Evolutionary conservation across 148 eudicot genomes (phyloP).

Genomic region (Diospyros lotus): DNA sequence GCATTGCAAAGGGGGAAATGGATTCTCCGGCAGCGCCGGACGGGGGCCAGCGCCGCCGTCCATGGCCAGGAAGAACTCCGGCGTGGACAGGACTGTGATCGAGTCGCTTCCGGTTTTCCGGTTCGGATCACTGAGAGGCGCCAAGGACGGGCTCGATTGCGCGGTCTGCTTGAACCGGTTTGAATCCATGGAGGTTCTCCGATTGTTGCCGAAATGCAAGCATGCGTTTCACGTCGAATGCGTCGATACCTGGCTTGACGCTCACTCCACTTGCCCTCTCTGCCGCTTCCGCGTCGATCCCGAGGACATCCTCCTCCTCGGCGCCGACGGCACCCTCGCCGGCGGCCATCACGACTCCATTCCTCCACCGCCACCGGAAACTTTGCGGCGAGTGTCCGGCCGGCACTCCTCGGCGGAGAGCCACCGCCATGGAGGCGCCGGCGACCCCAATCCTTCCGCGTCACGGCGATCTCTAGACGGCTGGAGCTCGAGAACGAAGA

Average conservation of each 20-base stretch:
- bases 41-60: background rate
- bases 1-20: slow-evolving; percentile 39
- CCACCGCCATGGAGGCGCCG: background rate
- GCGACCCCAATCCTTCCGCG: slow-evolving; percentile 5
- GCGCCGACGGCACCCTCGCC: background rate
- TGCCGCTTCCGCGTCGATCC: slow-evolving; percentile 80
- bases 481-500: slow-evolving; percentile 9
- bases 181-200: slow-evolving; percentile 56
- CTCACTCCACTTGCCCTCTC: slow-evolving; percentile 86
- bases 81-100: slow-evolving; percentile 54
- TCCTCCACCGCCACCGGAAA: slow-evolving; percentile 5
- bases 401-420: slow-evolving; percentile 70
- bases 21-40: background rate
- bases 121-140: slow-evolving; percentile 52
- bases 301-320: slow-evolving; percentile 54
- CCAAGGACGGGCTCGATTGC: slow-evolving; percentile 73
- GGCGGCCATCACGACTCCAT: background rate
- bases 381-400: slow-evolving; percentile 45
- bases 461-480: slow-evolving; percentile 47
- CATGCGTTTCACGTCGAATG: slow-evolving; percentile 95
- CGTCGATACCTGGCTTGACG: slow-evolving; percentile 87
- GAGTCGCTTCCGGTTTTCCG: slow-evolving; percentile 70
- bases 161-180: slow-evolving; percentile 79
- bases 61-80: slow-evolving; percentile 44
- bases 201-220: slow-evolving; percentile 72